A percentile compares a stretch with the other conserved stretches of the same genome.
Evolutionary conservation across 345 rosid genomes (phyloP).

Genomic region (Salix arbutifolia): DNA sequence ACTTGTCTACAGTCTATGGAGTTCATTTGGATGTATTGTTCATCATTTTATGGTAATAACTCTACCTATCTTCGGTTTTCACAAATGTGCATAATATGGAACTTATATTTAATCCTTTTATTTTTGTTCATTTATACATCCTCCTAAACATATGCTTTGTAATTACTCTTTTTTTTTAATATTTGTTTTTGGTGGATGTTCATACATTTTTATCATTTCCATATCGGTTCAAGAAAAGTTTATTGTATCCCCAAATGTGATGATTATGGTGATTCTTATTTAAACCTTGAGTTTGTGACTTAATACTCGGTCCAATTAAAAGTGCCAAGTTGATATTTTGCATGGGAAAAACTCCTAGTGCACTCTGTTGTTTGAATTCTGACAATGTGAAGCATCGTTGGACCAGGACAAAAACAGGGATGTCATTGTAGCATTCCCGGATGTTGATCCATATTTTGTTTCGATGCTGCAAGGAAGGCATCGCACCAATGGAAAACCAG

Average conservation of each 20-base stretch:
- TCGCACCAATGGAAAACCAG: slow-evolving; percentile 25
- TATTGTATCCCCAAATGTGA: not conserved
- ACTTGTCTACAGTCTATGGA: not conserved
- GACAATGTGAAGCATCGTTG: not conserved
- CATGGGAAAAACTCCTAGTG: not conserved
- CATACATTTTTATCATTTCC: not conserved
- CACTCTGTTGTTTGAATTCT: not conserved
- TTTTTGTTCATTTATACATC: too few relatives aligned
- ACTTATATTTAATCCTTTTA: not conserved
- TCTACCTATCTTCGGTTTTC: not conserved
- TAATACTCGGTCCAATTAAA: not conserved
- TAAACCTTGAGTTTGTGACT: not conserved
- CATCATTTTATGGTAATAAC: not conserved
- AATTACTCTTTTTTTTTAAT: not conserved
- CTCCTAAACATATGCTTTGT: not conserved
- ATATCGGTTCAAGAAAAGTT: not conserved
- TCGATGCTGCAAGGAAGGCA: slow-evolving; percentile 18
- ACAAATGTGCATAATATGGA: not conserved
- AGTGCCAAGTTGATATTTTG: not conserved
- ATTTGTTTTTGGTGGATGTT: not conserved
- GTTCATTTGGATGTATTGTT: not conserved
- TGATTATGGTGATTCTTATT: not conserved
- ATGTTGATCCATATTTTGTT: slow-evolving; percentile 51
- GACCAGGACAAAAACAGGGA: slow-evolving; percentile 75
- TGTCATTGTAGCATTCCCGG: slow-evolving; percentile 72